Conservation (phyloP, 345 rosid genomes). For the Clausena lansium region DNA sequence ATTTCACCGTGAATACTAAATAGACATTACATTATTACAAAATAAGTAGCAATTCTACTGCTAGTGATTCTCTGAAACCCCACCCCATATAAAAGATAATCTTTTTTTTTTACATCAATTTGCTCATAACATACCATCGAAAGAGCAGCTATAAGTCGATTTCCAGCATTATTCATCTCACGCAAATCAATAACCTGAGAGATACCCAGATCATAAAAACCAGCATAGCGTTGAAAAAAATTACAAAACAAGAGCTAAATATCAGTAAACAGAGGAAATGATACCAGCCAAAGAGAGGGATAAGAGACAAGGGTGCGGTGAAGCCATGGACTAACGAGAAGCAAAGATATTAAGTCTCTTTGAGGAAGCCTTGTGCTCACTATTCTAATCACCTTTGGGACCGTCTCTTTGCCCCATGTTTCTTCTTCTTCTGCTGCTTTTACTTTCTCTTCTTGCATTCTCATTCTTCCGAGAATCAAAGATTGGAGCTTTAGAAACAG, state of each 20-base stretch:
- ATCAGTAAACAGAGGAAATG: conserved; percentile 2
- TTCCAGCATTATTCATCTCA: conserved; percentile 75
- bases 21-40: neutral
- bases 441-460: conserved; percentile 8
- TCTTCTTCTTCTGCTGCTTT: conserved; percentile 31
- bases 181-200: conserved; percentile 67
- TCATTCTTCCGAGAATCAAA: neutral
- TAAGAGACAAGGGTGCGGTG: conserved; percentile 57
- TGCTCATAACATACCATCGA: conserved; percentile 49
- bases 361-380: conserved; percentile 68
- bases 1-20: neutral
- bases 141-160: conserved; percentile 67
- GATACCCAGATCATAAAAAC: conserved; percentile 21
- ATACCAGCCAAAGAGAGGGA: conserved; percentile 75
- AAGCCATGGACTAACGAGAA: conserved; percentile 70
- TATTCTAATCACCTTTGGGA: conserved; percentile 68
- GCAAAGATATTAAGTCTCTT: conserved; percentile 64
- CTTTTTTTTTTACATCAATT: neutral
- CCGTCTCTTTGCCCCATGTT: conserved; percentile 66
- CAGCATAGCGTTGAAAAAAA: neutral
- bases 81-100: neutral
- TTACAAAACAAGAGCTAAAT: neutral
- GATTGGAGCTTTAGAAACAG: too few species aligned
- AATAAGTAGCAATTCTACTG: neutral
- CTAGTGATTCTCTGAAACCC: neutral